phyloP scores from a whole-genome alignment of 75 land plant genomes.

The Cunninghamia lanceolata region DNA sequence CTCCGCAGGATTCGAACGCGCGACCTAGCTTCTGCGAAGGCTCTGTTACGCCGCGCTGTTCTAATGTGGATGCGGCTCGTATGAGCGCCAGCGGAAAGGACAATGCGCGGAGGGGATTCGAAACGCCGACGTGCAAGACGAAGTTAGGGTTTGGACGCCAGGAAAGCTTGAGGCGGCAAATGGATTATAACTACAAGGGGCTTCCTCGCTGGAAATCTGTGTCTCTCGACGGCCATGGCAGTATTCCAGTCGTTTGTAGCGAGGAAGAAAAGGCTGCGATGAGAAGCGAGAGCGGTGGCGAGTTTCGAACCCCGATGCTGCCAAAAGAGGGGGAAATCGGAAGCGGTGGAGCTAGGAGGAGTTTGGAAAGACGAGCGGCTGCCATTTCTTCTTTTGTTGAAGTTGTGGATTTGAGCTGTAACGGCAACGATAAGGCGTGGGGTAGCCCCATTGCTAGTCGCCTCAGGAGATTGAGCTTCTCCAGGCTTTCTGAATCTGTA shows the following conservation, averaged over 20 bases:
- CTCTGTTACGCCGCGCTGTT: not conserved
- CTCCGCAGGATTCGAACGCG: constrained; percentile 6
- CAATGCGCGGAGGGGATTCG: not conserved
- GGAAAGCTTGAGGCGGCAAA: not conserved
- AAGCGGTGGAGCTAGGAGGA: constrained; percentile 26
- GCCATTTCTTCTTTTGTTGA: constrained; percentile 39
- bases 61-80: not conserved
- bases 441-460: constrained; percentile 34
- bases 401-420: constrained; percentile 66
- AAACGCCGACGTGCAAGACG: not conserved
- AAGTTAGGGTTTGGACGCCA: not conserved
- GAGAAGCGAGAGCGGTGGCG: not conserved
- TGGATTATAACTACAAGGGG: not conserved
- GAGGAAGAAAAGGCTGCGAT: not conserved
- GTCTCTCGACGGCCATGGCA: not conserved
- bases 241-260: not conserved
- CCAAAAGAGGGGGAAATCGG: constrained; percentile 14
- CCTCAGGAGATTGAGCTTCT: constrained; percentile 64
- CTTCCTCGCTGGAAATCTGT: not conserved
- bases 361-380: constrained; percentile 13
- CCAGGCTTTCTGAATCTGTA: constrained; percentile 53
- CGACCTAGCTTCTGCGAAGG: not conserved
- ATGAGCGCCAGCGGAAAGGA: not conserved
- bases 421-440: constrained; percentile 33
- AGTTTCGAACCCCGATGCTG: constrained; percentile 41